phyloP scores from a whole-genome alignment of 2,329 filamentous ascomycete species.

The Pseudogymnoascus sp. region DNA sequence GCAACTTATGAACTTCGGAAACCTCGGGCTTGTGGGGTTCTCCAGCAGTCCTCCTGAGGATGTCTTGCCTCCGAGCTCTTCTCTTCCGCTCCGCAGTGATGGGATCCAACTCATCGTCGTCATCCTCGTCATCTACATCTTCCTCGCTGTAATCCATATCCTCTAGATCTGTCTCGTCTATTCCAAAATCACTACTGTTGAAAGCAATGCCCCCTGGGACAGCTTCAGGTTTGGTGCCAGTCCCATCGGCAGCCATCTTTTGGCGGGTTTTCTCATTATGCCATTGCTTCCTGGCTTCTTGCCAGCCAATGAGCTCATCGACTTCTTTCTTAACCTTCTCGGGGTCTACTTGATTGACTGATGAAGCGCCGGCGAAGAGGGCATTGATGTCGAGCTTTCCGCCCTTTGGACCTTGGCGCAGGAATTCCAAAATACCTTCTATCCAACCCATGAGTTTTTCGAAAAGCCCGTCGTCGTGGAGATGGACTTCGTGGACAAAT shows the following conservation, averaged over 20 bases:
- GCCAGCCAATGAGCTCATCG: conserved; percentile 81
- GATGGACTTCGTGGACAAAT: conserved; percentile 95
- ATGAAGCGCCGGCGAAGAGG: conserved; percentile 72
- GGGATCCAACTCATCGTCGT: conserved; percentile 73
- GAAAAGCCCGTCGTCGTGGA: conserved; percentile 93
- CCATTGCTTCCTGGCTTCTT: conserved; percentile 94
- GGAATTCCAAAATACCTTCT: conserved; percentile 87
- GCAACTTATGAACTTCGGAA: conserved; percentile 70
- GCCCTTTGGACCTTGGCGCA: conserved; percentile 75
- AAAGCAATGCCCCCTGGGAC: conserved; percentile 52
- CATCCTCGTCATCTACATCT: conserved; percentile 56
- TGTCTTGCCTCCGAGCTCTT: conserved; percentile 68
- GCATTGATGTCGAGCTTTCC: conserved; percentile 92
- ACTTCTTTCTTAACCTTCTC: conserved; percentile 69
- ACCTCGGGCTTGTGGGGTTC: conserved; percentile 76
- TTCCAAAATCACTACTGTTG: conserved; percentile 76
- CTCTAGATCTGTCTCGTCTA: conserved; percentile 77
- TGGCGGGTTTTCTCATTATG: conserved; percentile 95
- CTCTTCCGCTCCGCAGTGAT: conserved; percentile 78
- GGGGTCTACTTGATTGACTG: conserved; percentile 59
- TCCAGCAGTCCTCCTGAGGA: conserved; percentile 68
- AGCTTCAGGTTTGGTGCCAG: conserved; percentile 29
- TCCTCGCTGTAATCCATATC: conserved; percentile 76
- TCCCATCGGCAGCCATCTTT: conserved; percentile 90
- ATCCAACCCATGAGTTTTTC: conserved; percentile 96